These are phyloP conservation scores for Arctostaphylos glauca DNA, from an alignment of 148 eudicot species.

Conservation along the genomic window DNA sequence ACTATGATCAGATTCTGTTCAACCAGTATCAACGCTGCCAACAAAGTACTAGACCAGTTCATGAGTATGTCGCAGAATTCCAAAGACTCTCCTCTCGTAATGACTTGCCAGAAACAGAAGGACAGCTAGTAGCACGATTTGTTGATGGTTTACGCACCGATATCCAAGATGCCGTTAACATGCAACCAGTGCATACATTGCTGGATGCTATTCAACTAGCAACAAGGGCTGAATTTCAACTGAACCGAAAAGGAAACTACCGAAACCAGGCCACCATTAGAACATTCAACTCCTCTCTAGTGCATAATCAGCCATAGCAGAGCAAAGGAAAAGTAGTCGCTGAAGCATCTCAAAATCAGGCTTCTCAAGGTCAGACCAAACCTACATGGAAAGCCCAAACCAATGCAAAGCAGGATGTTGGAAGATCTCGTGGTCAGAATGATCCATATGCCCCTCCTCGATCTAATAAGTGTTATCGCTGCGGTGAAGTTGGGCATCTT, in stretches of 20 bases:
- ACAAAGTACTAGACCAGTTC: no score
- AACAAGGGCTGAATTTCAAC: not conserved
- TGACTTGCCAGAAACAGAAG: no score
- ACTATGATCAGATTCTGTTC: no score
- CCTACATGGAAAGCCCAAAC: not conserved
- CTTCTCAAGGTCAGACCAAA: not conserved
- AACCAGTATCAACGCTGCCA: no score
- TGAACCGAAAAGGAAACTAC: not conserved
- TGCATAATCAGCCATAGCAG: not conserved
- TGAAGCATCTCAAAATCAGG: not conserved
- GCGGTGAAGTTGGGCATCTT: not conserved
- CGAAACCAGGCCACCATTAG: not conserved
- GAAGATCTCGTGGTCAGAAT: not conserved
- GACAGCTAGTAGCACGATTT: no score
- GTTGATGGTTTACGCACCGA: no score
- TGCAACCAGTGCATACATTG: not conserved
- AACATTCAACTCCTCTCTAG: not conserved
- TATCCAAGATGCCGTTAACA: no score
- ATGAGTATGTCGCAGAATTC: no score
- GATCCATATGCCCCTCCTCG: not conserved
- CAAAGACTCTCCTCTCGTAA: no score
- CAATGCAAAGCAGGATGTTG: not conserved
- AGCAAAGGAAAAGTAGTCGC: not conserved
- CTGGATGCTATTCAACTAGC: not conserved
- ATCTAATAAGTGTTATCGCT: not conserved